phyloP scores from a whole-genome alignment of 2,329 filamentous ascomycete genomes.

The Didymella arachidicola region DNA sequence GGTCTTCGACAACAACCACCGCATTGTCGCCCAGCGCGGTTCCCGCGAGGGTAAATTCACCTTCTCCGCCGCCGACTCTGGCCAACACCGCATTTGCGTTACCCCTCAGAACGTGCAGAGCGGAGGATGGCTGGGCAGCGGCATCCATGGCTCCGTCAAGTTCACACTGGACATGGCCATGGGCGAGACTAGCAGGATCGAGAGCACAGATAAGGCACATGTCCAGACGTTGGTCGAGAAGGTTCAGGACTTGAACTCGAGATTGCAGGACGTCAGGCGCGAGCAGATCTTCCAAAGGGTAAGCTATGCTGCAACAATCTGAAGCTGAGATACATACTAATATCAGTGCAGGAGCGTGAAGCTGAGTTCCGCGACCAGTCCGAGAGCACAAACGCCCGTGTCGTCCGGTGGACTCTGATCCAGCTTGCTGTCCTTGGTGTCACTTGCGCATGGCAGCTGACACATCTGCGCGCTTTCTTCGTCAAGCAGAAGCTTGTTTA shows the following conservation, averaged over 20 bases:
- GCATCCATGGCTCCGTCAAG: conserved; percentile 78
- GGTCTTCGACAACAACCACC: conserved; percentile 96
- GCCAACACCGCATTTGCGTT: conserved; percentile 96
- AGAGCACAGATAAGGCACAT: conserved; percentile 92
- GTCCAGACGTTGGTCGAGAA: conserved; percentile 87
- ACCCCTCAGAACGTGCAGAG: conserved; percentile 78
- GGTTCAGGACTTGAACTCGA: conserved; percentile 85
- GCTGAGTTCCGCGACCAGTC: conserved; percentile 98
- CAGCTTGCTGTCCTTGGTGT: conserved; percentile 83
- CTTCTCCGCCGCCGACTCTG: conserved; percentile 92
- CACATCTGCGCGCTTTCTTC: conserved; percentile 95
- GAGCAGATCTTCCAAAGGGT: conserved; percentile 98
- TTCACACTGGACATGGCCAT: conserved; percentile 90
- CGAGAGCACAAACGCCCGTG: conserved; percentile 87
- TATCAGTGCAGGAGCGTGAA: conserved; percentile 78
- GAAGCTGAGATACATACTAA: conserved; percentile 23
- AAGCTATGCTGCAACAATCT: conserved; percentile 31
- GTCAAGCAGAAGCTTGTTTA: conserved; percentile 99
- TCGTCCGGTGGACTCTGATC: conserved; percentile 92
- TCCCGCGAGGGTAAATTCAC: conserved; percentile 82
- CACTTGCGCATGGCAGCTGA: conserved; percentile 96
- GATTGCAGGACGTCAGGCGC: conserved; percentile 85
- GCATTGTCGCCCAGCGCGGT: conserved; percentile 88
- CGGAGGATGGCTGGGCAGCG: conserved; percentile 74
- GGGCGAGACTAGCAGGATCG: conserved; percentile 91